Percentiles rank a stretch among this genome's conserved stretches.
Conservation (phyloP, 179 eudicot genomes). For the Dionaea muscipula region DNA sequence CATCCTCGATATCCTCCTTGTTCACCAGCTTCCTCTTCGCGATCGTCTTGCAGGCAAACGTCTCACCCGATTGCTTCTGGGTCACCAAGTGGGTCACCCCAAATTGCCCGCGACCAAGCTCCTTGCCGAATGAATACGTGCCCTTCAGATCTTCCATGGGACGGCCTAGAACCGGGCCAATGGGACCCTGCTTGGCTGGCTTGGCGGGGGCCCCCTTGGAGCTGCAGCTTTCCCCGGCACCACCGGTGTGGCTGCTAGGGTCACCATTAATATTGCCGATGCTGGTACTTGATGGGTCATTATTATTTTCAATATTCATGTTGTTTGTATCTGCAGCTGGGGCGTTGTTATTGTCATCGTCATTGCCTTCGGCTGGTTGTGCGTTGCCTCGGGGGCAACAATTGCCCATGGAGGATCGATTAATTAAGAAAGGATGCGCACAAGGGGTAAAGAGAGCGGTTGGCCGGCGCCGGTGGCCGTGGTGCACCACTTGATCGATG, state of each 20-base stretch:
- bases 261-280: not conserved
- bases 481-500: too few relatives aligned
- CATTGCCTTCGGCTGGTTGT: constrained; percentile 16
- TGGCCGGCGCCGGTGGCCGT: too few relatives aligned
- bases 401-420: constrained; percentile 45
- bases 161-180: constrained; percentile 47
- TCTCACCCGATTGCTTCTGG: constrained; percentile 40
- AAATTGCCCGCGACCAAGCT: constrained; percentile 62
- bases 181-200: constrained; percentile 19
- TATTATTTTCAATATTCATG: too few relatives aligned
- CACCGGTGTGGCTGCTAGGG: constrained; percentile 1
- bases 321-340: too few relatives aligned
- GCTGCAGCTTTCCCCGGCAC: too few relatives aligned
- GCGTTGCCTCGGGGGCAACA: constrained; percentile 36
- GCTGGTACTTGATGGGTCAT: not conserved
- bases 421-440: too few relatives aligned
- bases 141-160: constrained; percentile 56
- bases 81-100: constrained; percentile 58
- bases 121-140: constrained; percentile 45
- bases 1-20: constrained; percentile 68
- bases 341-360: not conserved
- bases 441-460: too few relatives aligned
- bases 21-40: constrained; percentile 54
- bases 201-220: constrained; percentile 1
- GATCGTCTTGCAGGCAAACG: constrained; percentile 56